A percentile compares a stretch with the other conserved stretches of the same genome.
phyloP scores from a whole-genome alignment of 208 protist species.

The Trypanosoma melophagium region DNA sequence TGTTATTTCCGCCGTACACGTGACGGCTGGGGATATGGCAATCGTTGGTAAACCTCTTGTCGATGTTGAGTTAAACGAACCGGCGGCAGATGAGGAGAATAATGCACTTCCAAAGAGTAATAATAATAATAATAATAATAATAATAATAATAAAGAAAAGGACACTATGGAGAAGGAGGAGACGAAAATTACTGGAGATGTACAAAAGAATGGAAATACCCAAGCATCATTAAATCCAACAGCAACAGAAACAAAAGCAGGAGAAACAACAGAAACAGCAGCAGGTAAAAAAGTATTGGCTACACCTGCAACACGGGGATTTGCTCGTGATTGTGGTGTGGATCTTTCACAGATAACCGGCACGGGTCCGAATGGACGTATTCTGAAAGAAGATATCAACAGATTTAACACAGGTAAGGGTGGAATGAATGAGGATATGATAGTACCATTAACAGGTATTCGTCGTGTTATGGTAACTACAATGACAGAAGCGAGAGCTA shows the following conservation, averaged over 20 bases:
- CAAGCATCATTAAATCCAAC: too few relatives aligned
- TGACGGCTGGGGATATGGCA: conserved; percentile 77
- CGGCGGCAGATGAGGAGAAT: neutral
- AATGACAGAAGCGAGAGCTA: conserved; percentile 84
- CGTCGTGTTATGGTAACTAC: conserved; percentile 90
- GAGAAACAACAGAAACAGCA: neutral
- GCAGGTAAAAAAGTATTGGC: conserved; percentile 62
- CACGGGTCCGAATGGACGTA: conserved; percentile 80
- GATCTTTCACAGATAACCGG: conserved; percentile 62
- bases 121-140: too few relatives aligned
- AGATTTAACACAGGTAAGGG: neutral
- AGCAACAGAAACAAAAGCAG: too few relatives aligned
- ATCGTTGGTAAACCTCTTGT: conserved; percentile 86
- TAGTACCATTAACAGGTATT: conserved; percentile 49
- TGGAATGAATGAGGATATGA: conserved; percentile 26
- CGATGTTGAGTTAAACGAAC: conserved; percentile 70
- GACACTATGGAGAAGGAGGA: too few relatives aligned
- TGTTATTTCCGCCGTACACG: conserved; percentile 78
- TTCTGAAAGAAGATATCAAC: conserved; percentile 91
- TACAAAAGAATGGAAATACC: too few relatives aligned
- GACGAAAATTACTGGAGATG: too few relatives aligned
- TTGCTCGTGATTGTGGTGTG: conserved; percentile 83
- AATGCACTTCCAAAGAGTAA: too few relatives aligned
- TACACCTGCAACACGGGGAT: conserved; percentile 88
- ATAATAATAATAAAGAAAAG: too few relatives aligned